A percentile compares a stretch with the other conserved stretches of the same genome.
These are phyloP conservation scores for Debaryomycetaceae sp. DNA, from an alignment of 1,139 yeast species.

Conservation along the genomic window DNA sequence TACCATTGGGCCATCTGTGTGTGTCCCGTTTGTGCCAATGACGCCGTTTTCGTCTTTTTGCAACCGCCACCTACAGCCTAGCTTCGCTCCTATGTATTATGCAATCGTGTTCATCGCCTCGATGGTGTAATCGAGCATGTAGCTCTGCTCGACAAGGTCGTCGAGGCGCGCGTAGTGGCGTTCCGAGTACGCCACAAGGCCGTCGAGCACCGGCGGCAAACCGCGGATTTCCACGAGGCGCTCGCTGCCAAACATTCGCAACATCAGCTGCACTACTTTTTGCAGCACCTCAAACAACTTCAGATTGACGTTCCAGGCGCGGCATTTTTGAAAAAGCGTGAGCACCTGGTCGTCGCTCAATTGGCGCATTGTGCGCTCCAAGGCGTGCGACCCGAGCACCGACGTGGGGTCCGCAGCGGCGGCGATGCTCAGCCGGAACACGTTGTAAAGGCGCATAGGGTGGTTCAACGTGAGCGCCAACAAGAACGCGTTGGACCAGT, in stretches of 20 bases:
- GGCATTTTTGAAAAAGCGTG: slow-evolving; percentile 62
- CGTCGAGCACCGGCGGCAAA: slow-evolving; percentile 62
- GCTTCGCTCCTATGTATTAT: too few species aligned
- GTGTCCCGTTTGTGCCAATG: too few species aligned
- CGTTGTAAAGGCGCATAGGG: slow-evolving; percentile 77
- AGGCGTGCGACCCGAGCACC: slow-evolving; percentile 53
- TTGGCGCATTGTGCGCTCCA: slow-evolving; percentile 61
- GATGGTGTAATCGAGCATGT: slow-evolving; percentile 76
- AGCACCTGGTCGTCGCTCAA: slow-evolving; percentile 59
- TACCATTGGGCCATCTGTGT: too few species aligned
- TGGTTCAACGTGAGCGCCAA: slow-evolving; percentile 82
- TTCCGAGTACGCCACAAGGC: slow-evolving; percentile 79
- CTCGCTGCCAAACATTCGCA: slow-evolving; percentile 51
- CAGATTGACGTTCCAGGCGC: slow-evolving; percentile 95
- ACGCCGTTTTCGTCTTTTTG: too few species aligned
- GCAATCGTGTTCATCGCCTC: slow-evolving; percentile 62
- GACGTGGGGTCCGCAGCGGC: slow-evolving; percentile 43
- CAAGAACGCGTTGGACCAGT: slow-evolving; percentile 86
- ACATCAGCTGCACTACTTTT: slow-evolving; percentile 60
- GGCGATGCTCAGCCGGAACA: slow-evolving; percentile 52
- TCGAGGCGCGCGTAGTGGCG: slow-evolving; percentile 78
- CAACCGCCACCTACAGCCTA: too few species aligned
- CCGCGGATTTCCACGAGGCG: slow-evolving; percentile 63
- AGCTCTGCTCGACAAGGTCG: slow-evolving; percentile 79
- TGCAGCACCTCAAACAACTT: slow-evolving; percentile 79